Evolutionary conservation across 768 basidiomycete genomes (phyloP).

Genomic region (Chalciporus chontae): DNA sequence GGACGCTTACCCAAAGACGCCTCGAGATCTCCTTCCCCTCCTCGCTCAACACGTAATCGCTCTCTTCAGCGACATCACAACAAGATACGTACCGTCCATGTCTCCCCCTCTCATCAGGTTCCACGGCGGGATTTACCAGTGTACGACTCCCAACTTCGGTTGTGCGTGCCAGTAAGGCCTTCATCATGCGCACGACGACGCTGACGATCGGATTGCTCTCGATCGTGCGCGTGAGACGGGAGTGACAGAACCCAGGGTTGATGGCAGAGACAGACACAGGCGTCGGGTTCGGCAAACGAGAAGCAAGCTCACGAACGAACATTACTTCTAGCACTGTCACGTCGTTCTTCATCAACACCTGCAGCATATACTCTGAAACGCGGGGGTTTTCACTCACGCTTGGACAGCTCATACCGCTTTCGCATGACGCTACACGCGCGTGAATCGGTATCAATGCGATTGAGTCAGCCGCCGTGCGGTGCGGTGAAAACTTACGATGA

Average conservation of each 20-base stretch:
- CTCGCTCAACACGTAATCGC: constrained; percentile 30
- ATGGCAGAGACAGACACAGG: constrained; percentile 30
- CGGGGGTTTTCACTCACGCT: constrained; percentile 16
- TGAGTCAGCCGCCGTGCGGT: background rate
- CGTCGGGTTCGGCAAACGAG: constrained; percentile 25
- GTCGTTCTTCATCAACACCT: background rate
- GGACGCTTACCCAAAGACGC: constrained; percentile 32
- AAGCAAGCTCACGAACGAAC: constrained; percentile 34
- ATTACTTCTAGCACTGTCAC: constrained; percentile 32
- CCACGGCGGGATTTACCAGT: constrained; percentile 32
- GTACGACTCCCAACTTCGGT: constrained; percentile 36
- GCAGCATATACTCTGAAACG: background rate
- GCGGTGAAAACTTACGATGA: constrained; percentile 13
- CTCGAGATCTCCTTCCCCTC: constrained; percentile 30
- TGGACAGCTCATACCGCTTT: constrained; percentile 25
- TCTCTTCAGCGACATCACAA: constrained; percentile 28
- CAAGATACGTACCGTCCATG: constrained; percentile 31
- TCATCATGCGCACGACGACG: constrained; percentile 2
- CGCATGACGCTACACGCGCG: constrained; percentile 18
- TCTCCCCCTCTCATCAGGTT: constrained; percentile 17
- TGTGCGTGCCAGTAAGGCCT: constrained; percentile 26
- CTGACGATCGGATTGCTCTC: constrained; percentile 6
- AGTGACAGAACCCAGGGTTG: constrained; percentile 36
- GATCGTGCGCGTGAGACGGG: constrained; percentile 24
- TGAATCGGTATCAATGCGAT: background rate